A percentile compares a stretch with the other conserved stretches of the same genome.
These are phyloP conservation scores for bread wheat (Triticum aestivum) DNA, from an alignment of 176 grass and related monocot genomes.

Conservation along the genomic window DNA sequence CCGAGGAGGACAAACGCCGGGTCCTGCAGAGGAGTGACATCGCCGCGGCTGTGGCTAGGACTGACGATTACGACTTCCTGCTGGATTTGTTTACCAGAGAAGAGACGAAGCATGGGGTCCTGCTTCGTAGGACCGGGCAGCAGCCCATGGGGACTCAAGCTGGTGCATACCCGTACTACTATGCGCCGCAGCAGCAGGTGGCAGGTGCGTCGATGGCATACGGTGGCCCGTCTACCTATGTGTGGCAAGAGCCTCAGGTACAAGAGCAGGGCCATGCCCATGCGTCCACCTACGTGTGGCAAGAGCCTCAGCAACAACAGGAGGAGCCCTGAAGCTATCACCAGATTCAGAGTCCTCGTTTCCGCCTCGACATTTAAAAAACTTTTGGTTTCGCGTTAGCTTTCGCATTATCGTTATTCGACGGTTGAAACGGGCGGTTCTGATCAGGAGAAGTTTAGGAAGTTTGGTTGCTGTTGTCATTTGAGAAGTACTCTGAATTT, in stretches of 20 bases:
- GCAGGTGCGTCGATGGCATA: conserved; percentile 35
- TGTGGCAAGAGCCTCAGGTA: background rate
- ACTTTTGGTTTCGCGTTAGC: conserved; percentile 12
- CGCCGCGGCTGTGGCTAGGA: conserved; percentile 47
- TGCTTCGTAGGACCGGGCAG: conserved; percentile 34
- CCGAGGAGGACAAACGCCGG: conserved; percentile 59
- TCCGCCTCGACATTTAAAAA: conserved; percentile 5
- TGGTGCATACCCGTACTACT: conserved; percentile 42
- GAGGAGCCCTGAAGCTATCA: background rate
- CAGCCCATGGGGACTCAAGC: conserved; percentile 29
- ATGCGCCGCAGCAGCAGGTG: conserved; percentile 26
- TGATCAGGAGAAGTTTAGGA: background rate
- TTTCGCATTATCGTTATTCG: background rate
- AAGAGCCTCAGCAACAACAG: background rate
- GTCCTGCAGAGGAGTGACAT: conserved; percentile 61
- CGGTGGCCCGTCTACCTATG: conserved; percentile 17
- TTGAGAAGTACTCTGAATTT: background rate
- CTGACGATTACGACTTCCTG: conserved; percentile 61
- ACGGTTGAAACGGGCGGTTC: background rate
- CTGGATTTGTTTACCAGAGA: conserved; percentile 58
- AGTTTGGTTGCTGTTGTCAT: background rate
- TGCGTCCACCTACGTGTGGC: background rate
- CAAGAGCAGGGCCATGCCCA: background rate
- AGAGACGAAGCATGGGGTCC: conserved; percentile 43
- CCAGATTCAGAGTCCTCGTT: background rate